A percentile compares a stretch with the other conserved stretches of the same genome.
Evolutionary conservation across 495 filamentous ascomycete species (phyloP).

Genomic region (Aspergillus biplanus): DNA sequence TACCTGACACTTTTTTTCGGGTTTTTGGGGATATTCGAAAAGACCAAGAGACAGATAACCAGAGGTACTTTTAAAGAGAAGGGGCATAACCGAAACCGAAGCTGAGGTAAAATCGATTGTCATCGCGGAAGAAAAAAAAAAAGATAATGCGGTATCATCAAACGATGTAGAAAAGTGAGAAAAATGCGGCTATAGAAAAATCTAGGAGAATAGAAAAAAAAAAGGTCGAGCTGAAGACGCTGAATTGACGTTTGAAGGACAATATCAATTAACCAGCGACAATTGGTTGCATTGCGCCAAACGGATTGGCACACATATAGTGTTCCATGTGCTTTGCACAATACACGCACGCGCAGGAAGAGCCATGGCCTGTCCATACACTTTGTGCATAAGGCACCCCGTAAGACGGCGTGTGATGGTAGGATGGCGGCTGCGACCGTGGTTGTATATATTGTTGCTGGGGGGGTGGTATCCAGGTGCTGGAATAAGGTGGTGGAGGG

Average conservation of each 20-base stretch:
- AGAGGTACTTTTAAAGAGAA: constrained; percentile 42
- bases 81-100: constrained; percentile 30
- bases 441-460: constrained; percentile 53
- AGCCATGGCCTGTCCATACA: constrained; percentile 62
- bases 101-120: constrained; percentile 31
- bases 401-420: constrained; percentile 55
- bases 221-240: constrained; percentile 19
- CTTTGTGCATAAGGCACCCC: constrained; percentile 59
- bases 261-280: constrained; percentile 37
- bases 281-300: constrained; percentile 62
- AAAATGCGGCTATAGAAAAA: constrained; percentile 37
- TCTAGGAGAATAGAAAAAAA: constrained; percentile 32
- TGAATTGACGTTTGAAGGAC: constrained; percentile 15
- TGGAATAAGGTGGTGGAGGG: constrained; percentile 50
- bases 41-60: constrained; percentile 26
- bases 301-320: constrained; percentile 66
- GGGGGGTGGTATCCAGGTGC: constrained; percentile 43
- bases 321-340: constrained; percentile 66
- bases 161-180: constrained; percentile 26
- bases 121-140: constrained; percentile 35
- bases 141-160: constrained; percentile 46
- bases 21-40: constrained; percentile 31
- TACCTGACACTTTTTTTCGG: constrained; percentile 38
- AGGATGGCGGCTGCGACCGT: constrained; percentile 54
- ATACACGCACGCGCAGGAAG: constrained; percentile 69